Evolutionary conservation across 208 protist species (phyloP).

Genomic region (Kentomonas sorsogonicus): DNA sequence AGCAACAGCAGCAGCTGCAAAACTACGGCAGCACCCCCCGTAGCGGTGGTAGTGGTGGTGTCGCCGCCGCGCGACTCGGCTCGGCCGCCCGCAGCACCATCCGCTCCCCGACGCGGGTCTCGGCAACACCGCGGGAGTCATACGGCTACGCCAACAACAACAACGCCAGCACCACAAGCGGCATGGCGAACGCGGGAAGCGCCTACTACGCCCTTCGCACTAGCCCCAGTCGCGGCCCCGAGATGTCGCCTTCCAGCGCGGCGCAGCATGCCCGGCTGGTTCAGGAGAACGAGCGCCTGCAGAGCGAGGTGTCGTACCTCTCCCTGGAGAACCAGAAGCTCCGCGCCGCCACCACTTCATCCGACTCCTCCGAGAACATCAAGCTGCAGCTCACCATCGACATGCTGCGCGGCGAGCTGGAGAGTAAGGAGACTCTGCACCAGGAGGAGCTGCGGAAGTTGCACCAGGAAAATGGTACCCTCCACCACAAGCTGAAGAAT

Average conservation of each 20-base stretch:
- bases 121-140: no score
- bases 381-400: slow-evolving; percentile 35
- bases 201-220: no score
- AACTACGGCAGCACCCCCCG: no score
- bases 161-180: no score
- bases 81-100: no score
- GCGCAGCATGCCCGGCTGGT: slow-evolving; percentile 25
- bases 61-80: no score
- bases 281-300: slow-evolving; percentile 40
- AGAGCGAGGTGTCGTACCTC: slow-evolving; percentile 47
- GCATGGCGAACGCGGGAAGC: no score
- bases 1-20: no score
- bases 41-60: no score
- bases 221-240: no score
- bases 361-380: slow-evolving; percentile 27
- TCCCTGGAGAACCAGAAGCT: slow-evolving; percentile 39
- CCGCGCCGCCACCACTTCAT: slow-evolving; percentile 20
- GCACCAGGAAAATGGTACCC: slow-evolving; percentile 13
- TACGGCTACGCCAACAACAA: no score
- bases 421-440: slow-evolving; percentile 25
- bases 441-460: slow-evolving; percentile 17
- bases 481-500: slow-evolving; percentile 20
- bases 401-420: slow-evolving; percentile 34
- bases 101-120: no score
- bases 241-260: slow-evolving; percentile 14